Base-by-base conservation (phyloP, 192 early-diverging fungal genomes). In the Coemansia sp. region DNA sequence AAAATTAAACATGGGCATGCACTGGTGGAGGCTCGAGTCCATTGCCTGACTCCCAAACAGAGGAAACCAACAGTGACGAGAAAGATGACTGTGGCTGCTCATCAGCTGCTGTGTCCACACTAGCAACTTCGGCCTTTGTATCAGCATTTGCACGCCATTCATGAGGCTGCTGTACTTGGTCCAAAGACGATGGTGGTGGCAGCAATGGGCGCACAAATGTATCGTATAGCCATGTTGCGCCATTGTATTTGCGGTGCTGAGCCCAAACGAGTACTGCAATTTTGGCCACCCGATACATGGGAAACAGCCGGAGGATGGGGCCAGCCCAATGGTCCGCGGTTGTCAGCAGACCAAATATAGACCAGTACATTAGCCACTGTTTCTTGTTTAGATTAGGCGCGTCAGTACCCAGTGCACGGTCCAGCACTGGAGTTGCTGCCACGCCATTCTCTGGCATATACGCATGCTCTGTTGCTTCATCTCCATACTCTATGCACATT, bases 341-440 rank as follows among this genome's bases (percentile, higher is more conserved):
- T 32, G 76, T 79, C 17, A 79, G 64, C 12, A 73, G 63, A 38
- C 76, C 76, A 32, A 73, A 79, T 39, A 79, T 73, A 21, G 76
- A 61, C 76, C 76, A 79, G 21, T 79, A 79, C 76, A 73, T 79
- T 23, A 79, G 67, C 76, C 76, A 79, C 61, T 79, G 76, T 60
- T 79, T 79, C 52, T 73, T 79, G 57, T 73, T 64, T 37, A 79
- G 57, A 19, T 66, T 79, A 4, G 76, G 76, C 29, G 49, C 63
- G 14, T 35, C 32, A 8, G 70, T 52, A 1, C 76, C 76, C 60
- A 79, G 11, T 2, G 76, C 70, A 9, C 27, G 63, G 29, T 69
- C 67, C 39, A 64, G 43, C n/a, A 62, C 29, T 37, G 4, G 22
- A 4, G 39, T 59, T 2, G 14, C 22, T 11, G 29, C 35, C 7